phyloP scores from a whole-genome alignment of 2,329 filamentous ascomycete genomes.

The Pseudogymnoascus sp. region DNA sequence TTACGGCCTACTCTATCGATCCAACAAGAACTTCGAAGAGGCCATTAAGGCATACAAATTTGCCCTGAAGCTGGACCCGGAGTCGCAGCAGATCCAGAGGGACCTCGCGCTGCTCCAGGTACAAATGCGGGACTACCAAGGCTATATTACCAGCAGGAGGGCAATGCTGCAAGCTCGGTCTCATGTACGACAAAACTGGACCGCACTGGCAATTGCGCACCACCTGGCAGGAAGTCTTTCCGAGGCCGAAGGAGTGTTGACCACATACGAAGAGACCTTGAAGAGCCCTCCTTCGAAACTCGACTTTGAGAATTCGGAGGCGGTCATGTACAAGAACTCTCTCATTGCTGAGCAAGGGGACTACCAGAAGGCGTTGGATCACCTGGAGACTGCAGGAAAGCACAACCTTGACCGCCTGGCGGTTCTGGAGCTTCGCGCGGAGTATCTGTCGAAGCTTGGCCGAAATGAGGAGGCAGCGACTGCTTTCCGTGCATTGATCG shows the following conservation, averaged over 20 bases:
- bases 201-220: slow-evolving; percentile 86
- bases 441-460: slow-evolving; percentile 72
- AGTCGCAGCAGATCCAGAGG: slow-evolving; percentile 85
- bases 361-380: slow-evolving; percentile 71
- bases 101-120: slow-evolving; percentile 89
- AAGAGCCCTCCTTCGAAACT: slow-evolving; percentile 68
- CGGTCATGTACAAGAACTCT: slow-evolving; percentile 87
- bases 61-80: slow-evolving; percentile 85
- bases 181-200: slow-evolving; percentile 86
- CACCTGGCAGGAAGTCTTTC: slow-evolving; percentile 79
- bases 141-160: slow-evolving; percentile 82
- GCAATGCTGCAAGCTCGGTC: slow-evolving; percentile 82
- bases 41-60: slow-evolving; percentile 99
- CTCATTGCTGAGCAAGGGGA: slow-evolving; percentile 89
- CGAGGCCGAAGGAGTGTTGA: slow-evolving; percentile 84
- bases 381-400: slow-evolving; percentile 71
- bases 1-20: slow-evolving; percentile 86
- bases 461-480: slow-evolving; percentile 71
- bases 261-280: slow-evolving; percentile 86
- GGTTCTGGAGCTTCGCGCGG: slow-evolving; percentile 75
- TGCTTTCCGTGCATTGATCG: slow-evolving; percentile 72
- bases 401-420: slow-evolving; percentile 74
- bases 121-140: slow-evolving; percentile 92
- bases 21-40: slow-evolving; percentile 96
- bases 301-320: slow-evolving; percentile 90